Evolutionary conservation across 2,329 filamentous ascomycete genomes (phyloP), one percentile per base, ranked within the genome.

Genomic region (Neospermospora avenae): DNA sequence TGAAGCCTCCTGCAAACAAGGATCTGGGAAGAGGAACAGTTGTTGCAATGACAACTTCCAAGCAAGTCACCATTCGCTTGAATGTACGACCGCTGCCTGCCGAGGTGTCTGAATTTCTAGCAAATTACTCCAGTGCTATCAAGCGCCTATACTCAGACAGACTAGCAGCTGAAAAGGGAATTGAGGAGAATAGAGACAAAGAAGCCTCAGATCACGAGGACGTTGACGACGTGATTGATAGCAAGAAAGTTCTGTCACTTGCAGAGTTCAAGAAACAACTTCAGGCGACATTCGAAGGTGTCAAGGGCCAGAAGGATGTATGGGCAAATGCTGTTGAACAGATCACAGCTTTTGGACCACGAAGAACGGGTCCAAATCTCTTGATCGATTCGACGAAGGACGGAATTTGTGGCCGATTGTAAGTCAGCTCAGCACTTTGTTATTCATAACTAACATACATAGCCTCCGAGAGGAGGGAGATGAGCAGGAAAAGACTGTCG

Each of bases 341-440:
- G 69, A 93, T 99, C 67, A 84, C 87, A n/a, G 89, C 91, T 0
- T 99, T 99, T 73, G 95, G 93, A 0, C 93, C 95, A 1, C 82
- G 89, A 58, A 80, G 93, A 67, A 86, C 86, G 13, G 95, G 95
- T 0, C 91, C 93, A 1, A 99, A 99, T 72, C 76, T 99, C 4
- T 81, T 99, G 6, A 85, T 99, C 60, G 95, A 99, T 73, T 81
- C 85, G 3, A 97, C 93, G 0, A 79, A 84, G 42, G 84, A 84
- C 18, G 83, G 86, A 37, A 84, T 89, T 44, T 90, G 90, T 66
- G 81, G 87, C 51, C 89, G 85, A 77, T 86, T 91, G 77, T 93
- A 75, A 79, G 77, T 61, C 11, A 5, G n/a, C 6, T 24, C 22
- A 16, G 14, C 35, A 16, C 20, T 57, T 31, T 46, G 14, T 18